Evolutionary conservation across 345 rosid genomes (phyloP), one percentile per base, ranked within the genome.

Genomic region (Anastatica hierochuntica): DNA sequence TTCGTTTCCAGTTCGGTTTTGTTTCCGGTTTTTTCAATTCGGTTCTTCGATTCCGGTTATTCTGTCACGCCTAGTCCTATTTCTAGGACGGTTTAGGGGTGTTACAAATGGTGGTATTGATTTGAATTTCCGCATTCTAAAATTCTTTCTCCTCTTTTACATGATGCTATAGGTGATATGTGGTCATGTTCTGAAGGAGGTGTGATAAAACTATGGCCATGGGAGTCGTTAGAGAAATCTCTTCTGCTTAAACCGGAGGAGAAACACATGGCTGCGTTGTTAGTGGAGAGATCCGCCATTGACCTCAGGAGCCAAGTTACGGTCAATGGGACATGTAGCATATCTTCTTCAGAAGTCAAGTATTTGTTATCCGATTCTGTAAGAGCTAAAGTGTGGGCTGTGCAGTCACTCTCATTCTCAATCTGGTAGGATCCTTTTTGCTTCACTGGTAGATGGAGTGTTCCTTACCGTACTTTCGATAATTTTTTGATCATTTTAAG

Each of bases 301-400:
- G 96, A 88, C 69, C 95, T 88, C 14, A 84, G 84, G 76, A 76
- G 81, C 72, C 96, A 88, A 74, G 90, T 82, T 39, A 88, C 95
- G 1, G 80, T 82, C 12, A 84, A 84, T 52, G 95, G 95, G 64
- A 68, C 71, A 44, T 82, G 88, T 54, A 74, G 79, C 58, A 72
- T 88, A 36, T 82, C 96, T 51, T 88, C 96, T 3, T 69, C 88
- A 17, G 96, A 84, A 23, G 68, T 88, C 45, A 88, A 84, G 79
- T 72, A 74, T 66, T 49, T 88, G 72, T 49, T 80, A 55, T 77
- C 73, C 27, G 96, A 88, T 66, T 60, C 69, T 30, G 77, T 74
- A 24, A 72, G 76, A 63, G 83, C 84, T 49, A 80, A 77, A 76
- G 75, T 88, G 35, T 88, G 96, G 96, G 77, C 77, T 69, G 84